Evolutionary conservation across 2,329 filamentous ascomycete genomes (phyloP).

Genomic region (Fusarium neocosmosporiellum): DNA sequence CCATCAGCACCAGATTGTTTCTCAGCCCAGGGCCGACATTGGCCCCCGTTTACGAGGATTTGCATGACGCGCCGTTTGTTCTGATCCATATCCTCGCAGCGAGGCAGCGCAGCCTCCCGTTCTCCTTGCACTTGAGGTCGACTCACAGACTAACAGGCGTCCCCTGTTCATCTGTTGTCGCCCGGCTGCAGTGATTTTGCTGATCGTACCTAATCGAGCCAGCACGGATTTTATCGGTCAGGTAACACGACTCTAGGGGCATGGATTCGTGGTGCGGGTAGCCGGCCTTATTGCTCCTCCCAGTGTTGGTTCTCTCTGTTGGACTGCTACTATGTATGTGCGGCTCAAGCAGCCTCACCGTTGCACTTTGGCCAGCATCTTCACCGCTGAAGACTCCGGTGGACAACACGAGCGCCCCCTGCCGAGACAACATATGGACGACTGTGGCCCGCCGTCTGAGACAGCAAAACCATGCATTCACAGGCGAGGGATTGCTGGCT

Average conservation of each 20-base stretch:
- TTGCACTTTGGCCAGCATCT: constrained; percentile 3
- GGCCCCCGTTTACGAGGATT: neutral
- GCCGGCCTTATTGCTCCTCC: neutral
- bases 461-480: neutral
- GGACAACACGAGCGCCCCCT: constrained; percentile 5
- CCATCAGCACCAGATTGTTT: neutral
- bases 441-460: constrained; percentile 1
- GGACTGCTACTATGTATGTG: neutral
- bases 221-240: neutral
- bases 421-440: neutral
- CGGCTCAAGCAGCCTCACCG: constrained; percentile 1
- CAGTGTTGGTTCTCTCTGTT: neutral
- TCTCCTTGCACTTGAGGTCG: neutral
- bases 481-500: neutral
- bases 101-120: neutral
- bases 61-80: neutral
- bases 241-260: neutral
- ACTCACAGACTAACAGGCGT: neutral
- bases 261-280: neutral
- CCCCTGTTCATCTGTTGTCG: neutral
- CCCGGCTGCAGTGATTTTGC: neutral
- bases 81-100: neutral
- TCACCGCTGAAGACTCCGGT: constrained; percentile 22
- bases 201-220: neutral
- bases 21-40: neutral